These are phyloP conservation scores for Pythium scleroteichum DNA, from an alignment of 352 stramenopile species.

Conservation along the genomic window DNA sequence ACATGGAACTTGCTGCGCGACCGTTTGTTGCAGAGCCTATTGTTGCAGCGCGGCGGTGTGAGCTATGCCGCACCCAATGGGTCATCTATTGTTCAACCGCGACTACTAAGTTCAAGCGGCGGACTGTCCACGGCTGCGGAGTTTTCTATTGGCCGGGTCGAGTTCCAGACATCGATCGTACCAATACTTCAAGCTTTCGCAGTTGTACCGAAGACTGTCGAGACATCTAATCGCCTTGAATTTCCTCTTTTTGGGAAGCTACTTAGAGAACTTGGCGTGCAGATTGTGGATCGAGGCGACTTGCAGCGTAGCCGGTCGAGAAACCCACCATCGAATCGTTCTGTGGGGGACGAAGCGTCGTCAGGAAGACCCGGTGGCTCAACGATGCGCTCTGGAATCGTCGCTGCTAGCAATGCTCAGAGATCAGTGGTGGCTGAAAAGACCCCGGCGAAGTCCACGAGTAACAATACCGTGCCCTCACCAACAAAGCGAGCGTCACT, in stretches of 20 bases:
- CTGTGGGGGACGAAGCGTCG: background rate
- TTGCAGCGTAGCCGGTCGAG: conserved; percentile 13
- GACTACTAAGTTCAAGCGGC: conserved; percentile 5
- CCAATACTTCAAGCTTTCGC: conserved; percentile 20
- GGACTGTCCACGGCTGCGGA: background rate
- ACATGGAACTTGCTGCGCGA: conserved; percentile 79
- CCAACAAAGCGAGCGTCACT: conserved; percentile 47
- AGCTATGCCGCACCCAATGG: conserved; percentile 44
- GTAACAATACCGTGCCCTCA: conserved; percentile 36
- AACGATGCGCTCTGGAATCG: conserved; percentile 11
- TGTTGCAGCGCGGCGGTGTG: conserved; percentile 65
- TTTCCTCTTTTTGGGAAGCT: conserved; percentile 15
- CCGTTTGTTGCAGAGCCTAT: conserved; percentile 52
- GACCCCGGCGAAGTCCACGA: conserved; percentile 20
- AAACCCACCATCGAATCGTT: conserved; percentile 6
- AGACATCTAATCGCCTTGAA: conserved; percentile 13
- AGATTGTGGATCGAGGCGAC: conserved; percentile 19
- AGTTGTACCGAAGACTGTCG: conserved; percentile 15
- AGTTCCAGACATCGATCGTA: conserved; percentile 18
- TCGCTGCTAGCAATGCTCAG: conserved; percentile 5
- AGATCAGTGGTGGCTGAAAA: conserved; percentile 22
- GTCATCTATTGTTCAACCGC: conserved; percentile 60
- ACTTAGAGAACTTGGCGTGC: conserved; percentile 22
- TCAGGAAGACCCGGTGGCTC: background rate
- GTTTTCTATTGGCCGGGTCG: conserved; percentile 20